Evolutionary conservation across 441 rosid species (phyloP).

Genomic region (Pelargonium cotyledonis): DNA sequence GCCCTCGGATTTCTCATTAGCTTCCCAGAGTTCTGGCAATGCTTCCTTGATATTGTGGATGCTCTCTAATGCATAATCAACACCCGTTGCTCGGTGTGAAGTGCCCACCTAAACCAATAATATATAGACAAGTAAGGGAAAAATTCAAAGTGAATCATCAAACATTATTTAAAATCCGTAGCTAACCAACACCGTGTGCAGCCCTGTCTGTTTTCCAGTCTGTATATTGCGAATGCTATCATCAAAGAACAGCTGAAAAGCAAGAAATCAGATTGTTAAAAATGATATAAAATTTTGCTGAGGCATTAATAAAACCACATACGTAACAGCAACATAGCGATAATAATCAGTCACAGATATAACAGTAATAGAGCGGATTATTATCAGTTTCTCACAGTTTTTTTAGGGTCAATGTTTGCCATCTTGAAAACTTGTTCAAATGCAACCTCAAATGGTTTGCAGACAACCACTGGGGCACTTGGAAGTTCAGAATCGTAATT

Average conservation of each 20-base stretch:
- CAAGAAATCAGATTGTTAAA: background rate
- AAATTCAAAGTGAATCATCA: background rate
- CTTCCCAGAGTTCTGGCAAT: constrained; percentile 79
- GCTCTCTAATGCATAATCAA: constrained; percentile 70
- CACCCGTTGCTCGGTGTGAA: constrained; percentile 49
- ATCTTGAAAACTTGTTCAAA: constrained; percentile 66
- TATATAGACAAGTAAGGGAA: background rate
- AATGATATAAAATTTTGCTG: background rate
- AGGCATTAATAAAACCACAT: no score
- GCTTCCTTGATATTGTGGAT: constrained; percentile 88
- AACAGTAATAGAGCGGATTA: background rate
- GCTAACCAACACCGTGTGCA: constrained; percentile 75
- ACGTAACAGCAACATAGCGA: background rate
- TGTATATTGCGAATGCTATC: constrained; percentile 76
- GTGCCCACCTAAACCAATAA: constrained; percentile 47
- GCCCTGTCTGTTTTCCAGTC: constrained; percentile 58
- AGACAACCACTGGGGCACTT: constrained; percentile 54
- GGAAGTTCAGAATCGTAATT: constrained; percentile 40
- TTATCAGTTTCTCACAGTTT: constrained; percentile 42
- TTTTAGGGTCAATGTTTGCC: constrained; percentile 53
- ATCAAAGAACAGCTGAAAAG: constrained; percentile 76
- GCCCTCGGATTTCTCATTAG: constrained; percentile 38
- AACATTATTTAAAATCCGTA: background rate
- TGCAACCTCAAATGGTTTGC: constrained; percentile 82
- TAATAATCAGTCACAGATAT: background rate